These are phyloP conservation scores for Closterium sp. DNA, from an alignment of 139 green algal species.

Conservation along the genomic window DNA sequence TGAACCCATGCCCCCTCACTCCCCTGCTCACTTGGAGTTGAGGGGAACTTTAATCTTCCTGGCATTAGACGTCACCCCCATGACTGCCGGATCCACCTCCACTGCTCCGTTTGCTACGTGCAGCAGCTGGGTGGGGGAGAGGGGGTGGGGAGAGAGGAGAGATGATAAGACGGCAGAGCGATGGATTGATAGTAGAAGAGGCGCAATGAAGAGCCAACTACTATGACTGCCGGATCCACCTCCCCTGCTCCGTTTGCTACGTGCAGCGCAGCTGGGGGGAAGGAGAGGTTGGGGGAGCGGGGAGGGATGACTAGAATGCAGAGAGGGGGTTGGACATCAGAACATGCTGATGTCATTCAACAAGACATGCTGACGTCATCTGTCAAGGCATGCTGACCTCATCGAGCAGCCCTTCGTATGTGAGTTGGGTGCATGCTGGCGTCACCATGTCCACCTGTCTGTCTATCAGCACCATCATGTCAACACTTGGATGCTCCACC, in stretches of 20 bases:
- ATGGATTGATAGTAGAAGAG: too few relatives aligned
- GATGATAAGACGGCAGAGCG: background rate
- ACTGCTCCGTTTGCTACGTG: background rate
- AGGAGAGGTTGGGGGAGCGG: too few relatives aligned
- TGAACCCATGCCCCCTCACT: too few relatives aligned
- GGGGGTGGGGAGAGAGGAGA: background rate
- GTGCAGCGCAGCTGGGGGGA: too few relatives aligned
- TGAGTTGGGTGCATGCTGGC: conserved; percentile 89
- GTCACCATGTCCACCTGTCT: conserved; percentile 81
- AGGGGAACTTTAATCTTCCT: conserved; percentile 55
- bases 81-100: background rate
- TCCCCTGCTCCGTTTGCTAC: conserved; percentile 64
- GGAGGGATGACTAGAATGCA: too few relatives aligned
- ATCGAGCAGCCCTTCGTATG: conserved; percentile 93
- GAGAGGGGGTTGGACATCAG: too few relatives aligned
- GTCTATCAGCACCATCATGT: conserved; percentile 76
- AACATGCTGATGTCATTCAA: background rate
- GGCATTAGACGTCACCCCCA: background rate
- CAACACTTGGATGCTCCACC: conserved; percentile 38
- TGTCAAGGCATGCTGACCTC: conserved; percentile 60
- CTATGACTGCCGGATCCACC: conserved; percentile 17
- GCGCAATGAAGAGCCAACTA: too few relatives aligned
- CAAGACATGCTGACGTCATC: too few relatives aligned
- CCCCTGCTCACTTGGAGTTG: conserved; percentile 40
- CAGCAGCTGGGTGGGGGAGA: background rate